Percentiles rank a stretch among this genome's conserved stretches.
phyloP scores from a whole-genome alignment of 805 yeast species.

The Yarrowia hollandica region DNA sequence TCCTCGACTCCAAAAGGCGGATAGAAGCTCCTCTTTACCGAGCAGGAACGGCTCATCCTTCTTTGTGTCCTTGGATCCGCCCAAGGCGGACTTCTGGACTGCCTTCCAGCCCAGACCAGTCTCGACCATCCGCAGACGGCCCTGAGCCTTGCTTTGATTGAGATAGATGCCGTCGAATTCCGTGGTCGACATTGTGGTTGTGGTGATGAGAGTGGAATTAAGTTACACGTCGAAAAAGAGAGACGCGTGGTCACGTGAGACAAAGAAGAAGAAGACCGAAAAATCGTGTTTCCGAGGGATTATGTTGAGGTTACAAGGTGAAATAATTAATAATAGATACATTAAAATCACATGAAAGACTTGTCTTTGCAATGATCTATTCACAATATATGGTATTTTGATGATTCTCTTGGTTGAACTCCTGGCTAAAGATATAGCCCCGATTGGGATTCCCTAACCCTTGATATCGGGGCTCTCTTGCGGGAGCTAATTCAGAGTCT shows the following conservation, averaged over 20 bases:
- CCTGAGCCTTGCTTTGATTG: constrained; percentile 79
- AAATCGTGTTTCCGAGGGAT: too few relatives aligned
- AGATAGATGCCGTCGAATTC: constrained; percentile 90
- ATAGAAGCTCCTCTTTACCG: constrained; percentile 79
- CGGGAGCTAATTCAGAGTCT: background rate
- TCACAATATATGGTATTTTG: too few relatives aligned
- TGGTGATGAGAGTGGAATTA: background rate
- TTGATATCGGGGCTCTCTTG: background rate
- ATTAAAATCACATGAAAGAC: too few relatives aligned
- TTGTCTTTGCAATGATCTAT: too few relatives aligned
- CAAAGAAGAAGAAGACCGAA: too few relatives aligned
- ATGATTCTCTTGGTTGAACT: too few relatives aligned
- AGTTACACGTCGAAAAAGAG: background rate
- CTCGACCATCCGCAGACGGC: constrained; percentile 91
- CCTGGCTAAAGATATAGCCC: background rate
- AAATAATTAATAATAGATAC: too few relatives aligned
- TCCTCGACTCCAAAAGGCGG: constrained; percentile 90
- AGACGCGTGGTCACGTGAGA: background rate
- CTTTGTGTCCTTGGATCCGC: constrained; percentile 48
- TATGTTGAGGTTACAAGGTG: too few relatives aligned
- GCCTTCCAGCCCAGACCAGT: constrained; percentile 99
- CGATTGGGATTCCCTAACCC: background rate
- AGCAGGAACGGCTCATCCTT: constrained; percentile 75
- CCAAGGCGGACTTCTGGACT: constrained; percentile 44
- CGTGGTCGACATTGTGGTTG: constrained; percentile 32